phyloP scores from a whole-genome alignment of 257 asterid genomes.

The Solanum sejunctum region DNA sequence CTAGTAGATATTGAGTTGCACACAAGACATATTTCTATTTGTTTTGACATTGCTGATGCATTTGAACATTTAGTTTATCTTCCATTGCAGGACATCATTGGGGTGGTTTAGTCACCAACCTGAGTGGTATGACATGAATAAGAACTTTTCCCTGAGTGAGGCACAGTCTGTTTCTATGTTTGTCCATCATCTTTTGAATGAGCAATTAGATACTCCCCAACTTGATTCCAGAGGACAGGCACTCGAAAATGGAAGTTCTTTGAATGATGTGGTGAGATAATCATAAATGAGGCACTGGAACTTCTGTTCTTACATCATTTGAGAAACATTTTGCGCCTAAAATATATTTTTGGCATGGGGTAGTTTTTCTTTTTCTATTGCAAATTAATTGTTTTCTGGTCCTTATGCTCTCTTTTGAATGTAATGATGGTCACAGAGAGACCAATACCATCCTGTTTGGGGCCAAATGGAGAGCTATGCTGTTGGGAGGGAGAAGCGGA shows the following conservation, averaged over 20 bases:
- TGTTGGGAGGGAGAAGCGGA: conserved; percentile 81
- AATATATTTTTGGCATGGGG: not conserved
- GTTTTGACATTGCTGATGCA: not conserved
- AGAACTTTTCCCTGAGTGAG: conserved; percentile 75
- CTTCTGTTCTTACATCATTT: conserved; percentile 3
- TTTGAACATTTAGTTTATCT: not conserved
- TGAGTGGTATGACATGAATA: conserved; percentile 77
- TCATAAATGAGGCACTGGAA: conserved; percentile 7
- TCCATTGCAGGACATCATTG: conserved; percentile 62
- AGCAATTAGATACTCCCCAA: conserved; percentile 42
- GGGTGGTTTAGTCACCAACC: conserved; percentile 96
- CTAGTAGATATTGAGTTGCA: not conserved
- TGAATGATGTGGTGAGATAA: conserved; percentile 55
- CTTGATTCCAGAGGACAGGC: conserved; percentile 45
- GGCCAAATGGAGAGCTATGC: conserved; percentile 87
- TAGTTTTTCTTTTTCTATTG: not conserved
- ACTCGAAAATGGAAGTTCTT: conserved; percentile 53
- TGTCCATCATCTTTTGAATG: conserved; percentile 72
- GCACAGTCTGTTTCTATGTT: conserved; percentile 77
- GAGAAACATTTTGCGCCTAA: not conserved
- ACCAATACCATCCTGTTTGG: conserved; percentile 90
- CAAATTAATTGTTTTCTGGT: not conserved
- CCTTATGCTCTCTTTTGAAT: conserved; percentile 6
- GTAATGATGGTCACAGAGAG: conserved; percentile 39
- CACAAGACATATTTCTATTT: not conserved